phyloP scores from a whole-genome alignment of 148 eudicot genomes.

The Rheum nobile region DNA sequence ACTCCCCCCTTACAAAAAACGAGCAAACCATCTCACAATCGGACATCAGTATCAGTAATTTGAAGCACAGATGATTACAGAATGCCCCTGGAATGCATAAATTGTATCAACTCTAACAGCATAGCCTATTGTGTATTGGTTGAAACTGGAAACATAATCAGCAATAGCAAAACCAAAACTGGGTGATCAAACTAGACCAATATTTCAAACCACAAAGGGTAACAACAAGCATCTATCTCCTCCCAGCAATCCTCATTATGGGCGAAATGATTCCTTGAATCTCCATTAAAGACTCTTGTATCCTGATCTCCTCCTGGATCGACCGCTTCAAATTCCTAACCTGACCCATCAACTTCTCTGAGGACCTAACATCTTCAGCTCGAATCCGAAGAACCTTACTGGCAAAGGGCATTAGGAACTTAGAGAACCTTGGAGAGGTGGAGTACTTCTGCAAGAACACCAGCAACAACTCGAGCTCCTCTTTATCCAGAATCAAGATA shows the following conservation, averaged over 20 bases:
- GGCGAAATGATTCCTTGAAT: conserved; percentile 90
- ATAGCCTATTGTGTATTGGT: conserved; percentile 1
- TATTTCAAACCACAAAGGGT: background rate
- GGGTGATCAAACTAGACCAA: background rate
- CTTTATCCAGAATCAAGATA: conserved; percentile 50
- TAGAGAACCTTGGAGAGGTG: conserved; percentile 58
- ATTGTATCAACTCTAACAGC: background rate
- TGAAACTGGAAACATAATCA: background rate
- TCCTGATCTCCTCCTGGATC: conserved; percentile 64
- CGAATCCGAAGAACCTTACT: conserved; percentile 67
- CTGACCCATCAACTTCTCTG: conserved; percentile 37
- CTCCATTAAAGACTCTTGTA: conserved; percentile 70
- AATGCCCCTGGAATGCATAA: background rate
- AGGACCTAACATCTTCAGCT: conserved; percentile 51
- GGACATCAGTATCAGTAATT: background rate
- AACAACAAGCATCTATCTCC: conserved; percentile 23
- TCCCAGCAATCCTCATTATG: conserved; percentile 70
- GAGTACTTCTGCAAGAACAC: conserved; percentile 58
- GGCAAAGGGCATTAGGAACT: conserved; percentile 54
- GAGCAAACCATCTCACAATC: background rate
- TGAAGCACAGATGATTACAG: background rate
- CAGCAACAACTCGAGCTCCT: conserved; percentile 65
- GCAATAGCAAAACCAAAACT: background rate
- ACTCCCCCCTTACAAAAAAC: background rate
- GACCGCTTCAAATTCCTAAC: conserved; percentile 60